Percentiles rank a stretch among this genome's conserved stretches.
Evolutionary conservation across 2,329 filamentous ascomycete genomes (phyloP).

Genomic region (Colletotrichum cuscutae): DNA sequence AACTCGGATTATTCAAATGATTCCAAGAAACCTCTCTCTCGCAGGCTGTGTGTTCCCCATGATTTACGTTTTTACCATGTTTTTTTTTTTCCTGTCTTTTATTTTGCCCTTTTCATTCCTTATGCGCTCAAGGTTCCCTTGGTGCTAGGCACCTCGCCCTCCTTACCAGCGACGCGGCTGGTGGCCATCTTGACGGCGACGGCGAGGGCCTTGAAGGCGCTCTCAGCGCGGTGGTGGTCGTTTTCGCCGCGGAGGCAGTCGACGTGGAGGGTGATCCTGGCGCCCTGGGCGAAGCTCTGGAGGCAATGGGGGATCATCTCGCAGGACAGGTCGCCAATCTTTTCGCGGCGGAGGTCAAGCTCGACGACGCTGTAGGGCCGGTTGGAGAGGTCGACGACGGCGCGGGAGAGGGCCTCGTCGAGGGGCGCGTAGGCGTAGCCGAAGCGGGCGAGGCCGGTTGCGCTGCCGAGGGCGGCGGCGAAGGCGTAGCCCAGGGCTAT

Average conservation of each 20-base stretch:
- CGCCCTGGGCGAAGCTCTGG: slow-evolving; percentile 91
- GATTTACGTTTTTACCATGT: background rate
- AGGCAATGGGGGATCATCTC: slow-evolving; percentile 99
- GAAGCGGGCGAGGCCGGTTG: slow-evolving; percentile 87
- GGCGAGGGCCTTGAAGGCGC: slow-evolving; percentile 95
- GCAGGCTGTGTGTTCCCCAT: background rate
- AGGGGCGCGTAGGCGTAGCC: slow-evolving; percentile 92
- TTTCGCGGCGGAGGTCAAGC: slow-evolving; percentile 87
- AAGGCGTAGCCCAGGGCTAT: slow-evolving; percentile 91
- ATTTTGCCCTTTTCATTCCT: background rate
- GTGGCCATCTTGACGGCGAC: slow-evolving; percentile 85
- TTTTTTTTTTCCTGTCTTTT: slow-evolving; percentile 6
- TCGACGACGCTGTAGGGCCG: slow-evolving; percentile 87
- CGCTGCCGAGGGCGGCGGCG: slow-evolving; percentile 79
- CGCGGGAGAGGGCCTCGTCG: slow-evolving; percentile 93
- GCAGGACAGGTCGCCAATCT: slow-evolving; percentile 90
- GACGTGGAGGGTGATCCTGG: slow-evolving; percentile 93
- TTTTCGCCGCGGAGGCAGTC: slow-evolving; percentile 91
- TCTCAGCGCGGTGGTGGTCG: slow-evolving; percentile 96
- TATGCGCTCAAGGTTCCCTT: slow-evolving; percentile 84
- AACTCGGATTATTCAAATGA: slow-evolving; percentile 19
- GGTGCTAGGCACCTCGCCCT: slow-evolving; percentile 94
- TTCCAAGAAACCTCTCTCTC: slow-evolving; percentile 18
- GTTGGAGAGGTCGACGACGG: slow-evolving; percentile 94
- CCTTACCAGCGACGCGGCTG: slow-evolving; percentile 77